These are phyloP conservation scores for Ambrosiella cleistominuta DNA, from an alignment of 2,329 filamentous ascomycete species.

Conservation along the genomic window DNA sequence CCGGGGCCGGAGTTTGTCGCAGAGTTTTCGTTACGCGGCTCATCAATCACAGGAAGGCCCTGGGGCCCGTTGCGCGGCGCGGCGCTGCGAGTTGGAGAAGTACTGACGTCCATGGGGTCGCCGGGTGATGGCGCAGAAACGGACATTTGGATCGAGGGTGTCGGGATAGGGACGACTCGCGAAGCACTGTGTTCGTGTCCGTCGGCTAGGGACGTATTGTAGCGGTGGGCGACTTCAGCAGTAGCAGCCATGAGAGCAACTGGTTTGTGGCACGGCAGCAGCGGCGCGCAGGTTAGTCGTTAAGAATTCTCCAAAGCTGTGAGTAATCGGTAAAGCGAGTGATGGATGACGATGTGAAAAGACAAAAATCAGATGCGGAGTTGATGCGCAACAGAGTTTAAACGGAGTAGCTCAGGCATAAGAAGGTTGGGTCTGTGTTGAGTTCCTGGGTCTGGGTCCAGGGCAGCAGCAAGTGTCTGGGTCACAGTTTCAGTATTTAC, in stretches of 20 bases:
- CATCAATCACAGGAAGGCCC: conserved; percentile 7
- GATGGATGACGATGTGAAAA: background rate
- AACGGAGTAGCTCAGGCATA: background rate
- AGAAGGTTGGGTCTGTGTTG: background rate
- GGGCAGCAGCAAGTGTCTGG: no score
- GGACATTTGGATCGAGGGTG: conserved; percentile 40
- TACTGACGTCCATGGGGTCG: conserved; percentile 45
- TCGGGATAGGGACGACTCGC: conserved; percentile 35
- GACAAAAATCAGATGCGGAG: background rate
- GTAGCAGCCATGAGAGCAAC: conserved; percentile 13
- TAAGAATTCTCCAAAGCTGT: background rate
- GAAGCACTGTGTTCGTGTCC: conserved; percentile 8
- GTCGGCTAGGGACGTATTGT: conserved; percentile 8
- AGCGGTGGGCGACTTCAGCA: conserved; percentile 13
- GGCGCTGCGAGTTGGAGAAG: conserved; percentile 25
- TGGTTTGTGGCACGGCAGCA: background rate
- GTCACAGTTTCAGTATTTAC: no score
- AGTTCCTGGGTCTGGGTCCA: background rate
- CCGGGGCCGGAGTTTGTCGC: background rate
- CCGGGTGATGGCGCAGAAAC: conserved; percentile 31
- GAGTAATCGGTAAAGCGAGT: background rate
- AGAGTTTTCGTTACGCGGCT: conserved; percentile 2
- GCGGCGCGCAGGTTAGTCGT: background rate
- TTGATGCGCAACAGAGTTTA: background rate
- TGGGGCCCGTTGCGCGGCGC: conserved; percentile 18